phyloP scores from a whole-genome alignment of 2,329 filamentous ascomycete species.

The Aspergillus alliaceus region DNA sequence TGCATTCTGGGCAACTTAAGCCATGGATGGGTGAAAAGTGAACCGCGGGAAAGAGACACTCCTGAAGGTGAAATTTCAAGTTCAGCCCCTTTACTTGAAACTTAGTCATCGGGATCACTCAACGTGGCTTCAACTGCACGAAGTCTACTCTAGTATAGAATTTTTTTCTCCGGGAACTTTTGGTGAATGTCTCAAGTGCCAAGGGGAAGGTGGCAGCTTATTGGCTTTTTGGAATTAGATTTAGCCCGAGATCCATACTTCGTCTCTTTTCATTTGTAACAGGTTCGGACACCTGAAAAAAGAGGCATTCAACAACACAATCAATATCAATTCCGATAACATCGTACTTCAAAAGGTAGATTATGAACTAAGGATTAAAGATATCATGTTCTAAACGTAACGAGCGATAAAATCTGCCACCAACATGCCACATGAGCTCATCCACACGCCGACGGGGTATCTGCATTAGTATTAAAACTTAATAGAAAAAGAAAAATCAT shows the following conservation, averaged over 20 bases:
- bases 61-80: background rate
- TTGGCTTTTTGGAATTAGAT: background rate
- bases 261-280: background rate
- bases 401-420: background rate
- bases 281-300: background rate
- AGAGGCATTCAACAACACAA: background rate
- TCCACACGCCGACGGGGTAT: constrained; percentile 14
- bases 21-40: background rate
- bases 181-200: background rate
- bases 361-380: background rate
- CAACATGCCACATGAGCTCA: constrained; percentile 2
- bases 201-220: constrained; percentile 22
- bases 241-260: background rate
- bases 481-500: constrained; percentile 1
- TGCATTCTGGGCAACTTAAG: background rate
- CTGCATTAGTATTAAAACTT: background rate
- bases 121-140: background rate
- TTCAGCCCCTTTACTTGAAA: background rate
- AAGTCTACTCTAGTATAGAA: background rate
- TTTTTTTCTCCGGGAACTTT: background rate
- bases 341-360: background rate
- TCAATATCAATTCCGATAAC: too few species aligned
- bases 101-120: background rate
- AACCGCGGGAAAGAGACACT: background rate
- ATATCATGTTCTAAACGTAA: background rate